Conservation (phyloP, 2,329 filamentous ascomycete species). For the Epicoccum nigrum region DNA sequence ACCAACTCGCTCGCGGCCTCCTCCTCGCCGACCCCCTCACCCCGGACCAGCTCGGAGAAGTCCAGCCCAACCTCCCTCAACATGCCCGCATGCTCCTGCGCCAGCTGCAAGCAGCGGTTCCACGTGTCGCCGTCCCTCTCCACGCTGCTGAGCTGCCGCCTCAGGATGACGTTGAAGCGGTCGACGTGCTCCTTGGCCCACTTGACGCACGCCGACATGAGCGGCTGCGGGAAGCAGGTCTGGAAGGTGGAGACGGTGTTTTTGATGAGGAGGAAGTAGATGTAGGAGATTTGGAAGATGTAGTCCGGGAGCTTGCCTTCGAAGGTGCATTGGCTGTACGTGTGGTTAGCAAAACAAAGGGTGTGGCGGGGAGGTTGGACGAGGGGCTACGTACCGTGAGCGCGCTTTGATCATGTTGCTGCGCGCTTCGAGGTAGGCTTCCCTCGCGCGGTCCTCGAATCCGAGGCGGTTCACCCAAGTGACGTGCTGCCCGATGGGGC, state of each 20-base stretch:
- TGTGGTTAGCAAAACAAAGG: conserved; percentile 23
- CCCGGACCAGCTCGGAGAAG: conserved; percentile 83
- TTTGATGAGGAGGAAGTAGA: conserved; percentile 92
- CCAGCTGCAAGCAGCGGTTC: conserved; percentile 81
- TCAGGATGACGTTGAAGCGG: conserved; percentile 82
- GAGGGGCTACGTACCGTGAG: conserved; percentile 66
- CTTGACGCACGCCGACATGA: conserved; percentile 94
- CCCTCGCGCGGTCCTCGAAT: conserved; percentile 86
- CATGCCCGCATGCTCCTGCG: conserved; percentile 79
- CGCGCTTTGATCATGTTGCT: conserved; percentile 79
- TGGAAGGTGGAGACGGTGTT: conserved; percentile 93
- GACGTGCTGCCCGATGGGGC: conserved; percentile 80
- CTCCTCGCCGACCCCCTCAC: conserved; percentile 43
- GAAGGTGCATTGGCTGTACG: conserved; percentile 83
- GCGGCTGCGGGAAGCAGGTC: conserved; percentile 73
- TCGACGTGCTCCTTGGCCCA: conserved; percentile 98
- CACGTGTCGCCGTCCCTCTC: conserved; percentile 77
- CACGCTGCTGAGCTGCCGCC: conserved; percentile 84
- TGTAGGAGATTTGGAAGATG: conserved; percentile 93
- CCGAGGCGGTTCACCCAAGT: conserved; percentile 84
- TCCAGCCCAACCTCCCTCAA: conserved; percentile 87
- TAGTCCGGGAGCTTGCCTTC: conserved; percentile 91
- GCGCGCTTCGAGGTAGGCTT: conserved; percentile 82
- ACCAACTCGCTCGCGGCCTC: conserved; percentile 1
- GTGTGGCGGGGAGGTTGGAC: neutral